Evolutionary conservation across 2,329 filamentous ascomycete genomes (phyloP), one percentile per base, ranked within the genome.

Genomic region (Thermoascus crustaceus): DNA sequence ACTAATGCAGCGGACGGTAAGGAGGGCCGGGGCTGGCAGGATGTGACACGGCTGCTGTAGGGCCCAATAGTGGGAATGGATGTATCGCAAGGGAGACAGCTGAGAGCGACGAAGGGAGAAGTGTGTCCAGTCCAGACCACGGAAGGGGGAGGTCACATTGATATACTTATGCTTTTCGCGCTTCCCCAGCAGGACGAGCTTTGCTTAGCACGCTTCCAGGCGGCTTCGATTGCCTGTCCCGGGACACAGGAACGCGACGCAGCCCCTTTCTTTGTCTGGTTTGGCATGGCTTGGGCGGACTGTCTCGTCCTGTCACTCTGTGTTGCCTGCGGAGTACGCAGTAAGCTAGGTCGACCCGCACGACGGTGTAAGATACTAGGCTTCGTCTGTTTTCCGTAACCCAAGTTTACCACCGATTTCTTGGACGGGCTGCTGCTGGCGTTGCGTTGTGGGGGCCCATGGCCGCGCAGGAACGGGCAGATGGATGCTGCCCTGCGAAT

Each of bases 1-100:
- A 43, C 46, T 49, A 48, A 50, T 50, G 53, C 48, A 45, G 37
- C 32, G 47, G 41, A 47, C 53, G 46, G 53, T 53, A 60, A 56
- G 56, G 47, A 46, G 46, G 49, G 47, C 41, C 33, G 42, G 33
- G 30, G 42, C 40, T 38, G 37, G 36, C 42, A 41, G 38, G 42
- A 37, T 17, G 32, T 21, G 32, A 23, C 14, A 34, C 14, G 22
- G 22, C 13, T n/a, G 14, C 20, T 32, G 21, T 7, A 26, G 22
- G 24, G 13, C 23, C 32, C n/a, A n/a, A n/a, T n/a, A n/a, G n/a
- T n/a, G 14, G 32, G 23, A 18, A 34, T 44, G 35, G 40, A 45
- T 41, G 38, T 46, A 43, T 49, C 37, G 46, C 41, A 49, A 47
- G 46, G 46, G 46, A 49, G 45, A 39, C 43, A 35, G 29, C 32